phyloP scores from a whole-genome alignment of 2,329 filamentous ascomycete species.

The Calonectria pseudoreteaudii region DNA sequence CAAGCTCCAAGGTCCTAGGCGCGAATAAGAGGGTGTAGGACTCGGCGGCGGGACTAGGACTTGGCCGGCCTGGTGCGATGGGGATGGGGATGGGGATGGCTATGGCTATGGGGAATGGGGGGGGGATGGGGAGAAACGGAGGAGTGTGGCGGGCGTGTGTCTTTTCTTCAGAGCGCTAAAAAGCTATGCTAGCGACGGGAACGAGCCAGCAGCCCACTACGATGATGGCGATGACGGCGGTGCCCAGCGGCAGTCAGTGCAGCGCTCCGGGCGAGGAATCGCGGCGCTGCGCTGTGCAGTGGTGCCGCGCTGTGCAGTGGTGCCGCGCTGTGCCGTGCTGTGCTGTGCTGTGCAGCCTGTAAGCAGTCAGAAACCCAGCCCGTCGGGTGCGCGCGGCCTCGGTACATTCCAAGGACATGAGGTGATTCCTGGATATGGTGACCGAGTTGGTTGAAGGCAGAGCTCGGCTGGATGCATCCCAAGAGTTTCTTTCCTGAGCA shows the following conservation, averaged over 20 bases:
- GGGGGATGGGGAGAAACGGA: not conserved
- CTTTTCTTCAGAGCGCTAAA: not conserved
- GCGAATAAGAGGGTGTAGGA: conserved; percentile 47
- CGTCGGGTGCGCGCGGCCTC: not conserved
- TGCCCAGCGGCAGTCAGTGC: not conserved
- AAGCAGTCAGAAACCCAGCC: not conserved
- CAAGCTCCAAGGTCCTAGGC: conserved; percentile 37
- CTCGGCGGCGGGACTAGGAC: conserved; percentile 44
- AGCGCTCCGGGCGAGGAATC: not conserved
- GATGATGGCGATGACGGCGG: not conserved
- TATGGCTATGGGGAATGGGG: conserved; percentile 13
- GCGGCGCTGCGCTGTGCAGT: not conserved
- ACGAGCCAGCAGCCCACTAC: conserved; percentile 5
- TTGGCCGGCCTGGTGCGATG: conserved; percentile 29
- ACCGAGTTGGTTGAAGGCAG: not conserved
- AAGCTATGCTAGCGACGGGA: conserved; percentile 1
- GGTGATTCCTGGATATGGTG: not conserved
- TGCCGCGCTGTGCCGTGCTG: not conserved
- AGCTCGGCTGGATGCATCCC: not conserved
- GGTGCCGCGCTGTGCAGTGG: not conserved
- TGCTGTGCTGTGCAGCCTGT: not conserved
- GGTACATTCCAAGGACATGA: not conserved
- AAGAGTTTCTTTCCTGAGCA: conserved; percentile 1
- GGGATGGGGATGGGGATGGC: conserved; percentile 5
- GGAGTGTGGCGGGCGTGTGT: not conserved